Conservation (phyloP, 129 eudicot species). For the Artemisia argyi region DNA sequence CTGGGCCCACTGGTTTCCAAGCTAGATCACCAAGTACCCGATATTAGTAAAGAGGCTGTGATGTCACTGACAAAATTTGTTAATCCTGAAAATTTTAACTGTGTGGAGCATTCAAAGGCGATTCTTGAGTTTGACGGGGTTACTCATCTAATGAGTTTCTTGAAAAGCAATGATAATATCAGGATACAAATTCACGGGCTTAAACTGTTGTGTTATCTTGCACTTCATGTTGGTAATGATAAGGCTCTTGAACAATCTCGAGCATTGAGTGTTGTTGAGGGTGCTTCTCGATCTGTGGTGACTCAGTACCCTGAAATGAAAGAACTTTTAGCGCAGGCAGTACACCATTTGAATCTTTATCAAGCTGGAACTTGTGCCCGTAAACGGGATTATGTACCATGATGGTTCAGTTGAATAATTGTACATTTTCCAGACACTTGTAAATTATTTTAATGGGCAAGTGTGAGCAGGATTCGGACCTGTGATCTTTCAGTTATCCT, state of each 20-base stretch:
- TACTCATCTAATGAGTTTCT: slow-evolving; percentile 41
- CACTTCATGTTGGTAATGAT: slow-evolving; percentile 55
- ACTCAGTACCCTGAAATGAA: slow-evolving; percentile 57
- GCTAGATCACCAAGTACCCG: slow-evolving; percentile 35
- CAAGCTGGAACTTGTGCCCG: slow-evolving; percentile 54
- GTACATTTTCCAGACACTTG: slow-evolving; percentile 9
- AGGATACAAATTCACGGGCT: slow-evolving; percentile 47
- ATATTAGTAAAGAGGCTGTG: slow-evolving; percentile 59
- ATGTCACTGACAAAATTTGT: slow-evolving; percentile 61
- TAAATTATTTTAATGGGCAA: neutral
- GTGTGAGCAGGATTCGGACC: slow-evolving; percentile 3
- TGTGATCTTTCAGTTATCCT: slow-evolving; percentile 1
- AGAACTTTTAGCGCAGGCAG: slow-evolving; percentile 53
- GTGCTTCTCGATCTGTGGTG: slow-evolving; percentile 47
- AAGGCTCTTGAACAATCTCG: slow-evolving; percentile 59
- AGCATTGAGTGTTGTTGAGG: slow-evolving; percentile 58
- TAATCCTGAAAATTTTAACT: slow-evolving; percentile 52
- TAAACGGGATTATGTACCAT: slow-evolving; percentile 30
- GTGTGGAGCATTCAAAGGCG: slow-evolving; percentile 65
- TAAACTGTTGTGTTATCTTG: slow-evolving; percentile 59
- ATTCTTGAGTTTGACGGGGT: slow-evolving; percentile 63
- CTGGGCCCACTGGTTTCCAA: slow-evolving; percentile 58
- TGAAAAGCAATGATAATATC: slow-evolving; percentile 39
- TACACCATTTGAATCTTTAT: slow-evolving; percentile 56
- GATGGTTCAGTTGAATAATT: slow-evolving; percentile 3